Base-by-base conservation (phyloP, 2,329 filamentous ascomycete species). In the Diplocarpon rosae region DNA sequence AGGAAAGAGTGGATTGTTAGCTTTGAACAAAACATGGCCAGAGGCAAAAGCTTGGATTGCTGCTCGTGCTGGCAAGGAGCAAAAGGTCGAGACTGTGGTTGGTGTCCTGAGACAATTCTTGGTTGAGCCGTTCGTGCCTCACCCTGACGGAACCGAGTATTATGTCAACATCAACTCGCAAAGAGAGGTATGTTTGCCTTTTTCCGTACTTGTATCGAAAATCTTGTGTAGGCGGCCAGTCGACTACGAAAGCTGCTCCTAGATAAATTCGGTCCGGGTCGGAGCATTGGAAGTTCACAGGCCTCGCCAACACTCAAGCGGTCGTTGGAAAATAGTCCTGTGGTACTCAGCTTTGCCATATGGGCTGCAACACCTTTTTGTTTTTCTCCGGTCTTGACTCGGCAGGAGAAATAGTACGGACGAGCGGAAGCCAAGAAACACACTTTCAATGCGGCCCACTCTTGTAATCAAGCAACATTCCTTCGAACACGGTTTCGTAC, bases 101-200 rank as follows among this genome's bases (percentile, higher is more conserved):
- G 92, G 92, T 66, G 78, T 85, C 54, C 76, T 98, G 65, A 83
- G 89, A 66, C 85, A 93, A 62, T 98, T 98, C 77, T 76, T 98
- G 55, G 89, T 98, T 58, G 92, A 98, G 79, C 92, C 92, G 42
- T 96, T 98, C 64, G 89, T 96, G 52, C 92, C 90, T 62, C 92
- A 98, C 70, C 84, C 89, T 54, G 78, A 88, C 61, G 83, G 88
- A 66, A 95, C 90, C 54, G 92, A 98, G 71, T 96, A 96, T 75
- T 98, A 98, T 73, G 95, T 98, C 75, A 95, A 95, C 81, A 98
- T 98, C 75, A 92, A 95, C 79, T 96, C 92, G 53, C 89, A 95
- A 63, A 85, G 92, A 75, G 92, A 96, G 82, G 92, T 96, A 81
- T 80, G 88, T 80, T 43, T 29, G 31, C 51, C 49, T 48, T 50